A percentile compares a stretch with the other conserved stretches of the same genome.
Conservation (phyloP, 345 rosid genomes). For the Moricandia moricandioides region DNA sequence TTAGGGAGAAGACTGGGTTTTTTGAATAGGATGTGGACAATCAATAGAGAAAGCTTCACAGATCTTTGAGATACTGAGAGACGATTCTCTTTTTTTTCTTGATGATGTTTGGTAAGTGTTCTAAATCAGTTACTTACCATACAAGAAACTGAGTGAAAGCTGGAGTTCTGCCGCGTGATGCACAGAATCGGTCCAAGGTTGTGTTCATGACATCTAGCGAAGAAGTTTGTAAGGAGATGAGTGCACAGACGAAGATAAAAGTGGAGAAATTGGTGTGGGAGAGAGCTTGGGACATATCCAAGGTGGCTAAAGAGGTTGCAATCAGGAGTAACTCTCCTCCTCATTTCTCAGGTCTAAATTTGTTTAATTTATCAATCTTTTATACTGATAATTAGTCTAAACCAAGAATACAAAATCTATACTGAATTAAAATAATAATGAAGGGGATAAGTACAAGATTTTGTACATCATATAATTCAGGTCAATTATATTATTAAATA, state of each 20-base stretch:
- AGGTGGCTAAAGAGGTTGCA: constrained; percentile 14
- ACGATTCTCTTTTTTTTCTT: background rate
- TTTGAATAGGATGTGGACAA: constrained; percentile 27
- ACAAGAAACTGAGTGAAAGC: background rate
- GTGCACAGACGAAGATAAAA: constrained; percentile 30
- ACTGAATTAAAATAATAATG: too few relatives aligned
- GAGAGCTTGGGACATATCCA: constrained; percentile 25
- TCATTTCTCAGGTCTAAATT: too few relatives aligned
- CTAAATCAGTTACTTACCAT: background rate
- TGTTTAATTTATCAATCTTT: too few relatives aligned
- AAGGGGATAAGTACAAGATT: too few relatives aligned
- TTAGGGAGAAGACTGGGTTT: constrained; percentile 36
- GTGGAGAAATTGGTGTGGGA: constrained; percentile 30
- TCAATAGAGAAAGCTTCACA: constrained; percentile 25
- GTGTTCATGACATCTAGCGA: constrained; percentile 34
- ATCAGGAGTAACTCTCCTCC: background rate
- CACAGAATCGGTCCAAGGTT: constrained; percentile 23
- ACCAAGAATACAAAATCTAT: too few relatives aligned
- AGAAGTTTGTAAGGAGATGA: constrained; percentile 38
- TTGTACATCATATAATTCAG: background rate
- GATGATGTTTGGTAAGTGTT: constrained; percentile 4
- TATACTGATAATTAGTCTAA: too few relatives aligned
- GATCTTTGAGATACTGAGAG: constrained; percentile 36
- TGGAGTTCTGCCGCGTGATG: constrained; percentile 28
- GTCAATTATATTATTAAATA: too few relatives aligned